Conservation (phyloP, 768 basidiomycete species). For the Collybia sordida region DNA sequence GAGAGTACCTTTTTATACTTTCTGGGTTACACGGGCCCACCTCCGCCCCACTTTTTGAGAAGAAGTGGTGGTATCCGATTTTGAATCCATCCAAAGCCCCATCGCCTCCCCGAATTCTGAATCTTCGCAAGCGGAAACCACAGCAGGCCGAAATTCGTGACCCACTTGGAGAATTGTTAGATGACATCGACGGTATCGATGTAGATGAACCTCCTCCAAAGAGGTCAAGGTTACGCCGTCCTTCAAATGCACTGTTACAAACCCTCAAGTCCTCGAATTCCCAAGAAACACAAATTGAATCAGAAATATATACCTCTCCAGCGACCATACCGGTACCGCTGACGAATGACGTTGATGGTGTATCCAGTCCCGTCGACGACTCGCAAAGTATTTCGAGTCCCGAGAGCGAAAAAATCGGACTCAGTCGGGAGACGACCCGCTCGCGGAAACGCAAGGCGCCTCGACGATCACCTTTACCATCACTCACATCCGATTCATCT, state of each 20-base stretch:
- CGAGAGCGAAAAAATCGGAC: no score
- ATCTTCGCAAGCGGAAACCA: constrained; percentile 32
- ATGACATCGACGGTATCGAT: constrained; percentile 22
- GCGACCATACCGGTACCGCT: not conserved
- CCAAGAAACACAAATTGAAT: not conserved
- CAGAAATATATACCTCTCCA: not conserved
- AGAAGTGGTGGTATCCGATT: constrained; percentile 30
- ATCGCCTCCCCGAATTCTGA: constrained; percentile 24
- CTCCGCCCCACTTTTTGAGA: constrained; percentile 27
- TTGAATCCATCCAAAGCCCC: constrained; percentile 30
- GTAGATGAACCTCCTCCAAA: constrained; percentile 29
- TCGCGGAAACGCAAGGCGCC: not conserved
- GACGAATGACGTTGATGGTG: not conserved
- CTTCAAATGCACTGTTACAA: constrained; percentile 5
- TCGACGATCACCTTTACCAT: constrained; percentile 3
- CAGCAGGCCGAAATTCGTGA: constrained; percentile 25
- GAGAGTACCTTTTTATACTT: constrained; percentile 36
- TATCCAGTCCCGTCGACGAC: not conserved
- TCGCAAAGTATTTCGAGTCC: no score
- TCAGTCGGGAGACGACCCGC: not conserved
- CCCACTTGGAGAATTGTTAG: constrained; percentile 19
- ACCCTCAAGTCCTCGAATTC: not conserved
- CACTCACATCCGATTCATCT: constrained; percentile 11
- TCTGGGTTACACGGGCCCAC: constrained; percentile 31
- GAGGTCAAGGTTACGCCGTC: constrained; percentile 18